Evolutionary conservation across 2,329 filamentous ascomycete genomes (phyloP).

Genomic region (Domatiomyces globalis): DNA sequence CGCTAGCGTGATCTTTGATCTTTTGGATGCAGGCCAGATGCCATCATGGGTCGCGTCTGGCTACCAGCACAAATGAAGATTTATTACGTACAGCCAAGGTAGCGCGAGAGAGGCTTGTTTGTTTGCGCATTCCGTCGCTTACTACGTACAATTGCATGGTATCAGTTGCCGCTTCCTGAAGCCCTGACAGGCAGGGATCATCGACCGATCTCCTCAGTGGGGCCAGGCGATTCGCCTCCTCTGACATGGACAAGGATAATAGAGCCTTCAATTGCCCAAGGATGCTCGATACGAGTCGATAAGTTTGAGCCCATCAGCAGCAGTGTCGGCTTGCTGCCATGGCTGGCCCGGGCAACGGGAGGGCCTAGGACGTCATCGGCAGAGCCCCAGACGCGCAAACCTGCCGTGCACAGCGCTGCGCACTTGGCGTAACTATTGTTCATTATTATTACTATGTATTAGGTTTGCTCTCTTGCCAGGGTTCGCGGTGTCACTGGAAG

Average conservation of each 20-base stretch:
- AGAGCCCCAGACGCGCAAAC: background rate
- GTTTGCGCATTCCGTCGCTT: background rate
- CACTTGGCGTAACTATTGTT: background rate
- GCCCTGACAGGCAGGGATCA: background rate
- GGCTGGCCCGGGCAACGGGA: background rate
- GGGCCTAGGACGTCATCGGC: background rate
- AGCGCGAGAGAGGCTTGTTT: background rate
- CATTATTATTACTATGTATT: no score
- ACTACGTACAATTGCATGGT: background rate
- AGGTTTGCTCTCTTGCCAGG: background rate
- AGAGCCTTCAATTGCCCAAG: background rate
- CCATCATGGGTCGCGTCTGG: background rate
- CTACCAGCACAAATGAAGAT: no score
- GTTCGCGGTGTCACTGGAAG: background rate
- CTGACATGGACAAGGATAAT: background rate
- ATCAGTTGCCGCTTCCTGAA: background rate
- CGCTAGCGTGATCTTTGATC: background rate
- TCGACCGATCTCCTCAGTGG: background rate
- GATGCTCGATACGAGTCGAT: no score
- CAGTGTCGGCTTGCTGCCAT: background rate
- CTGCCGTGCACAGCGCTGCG: background rate
- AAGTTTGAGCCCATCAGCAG: no score
- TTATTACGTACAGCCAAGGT: background rate
- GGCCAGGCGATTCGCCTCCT: background rate
- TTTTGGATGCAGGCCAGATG: background rate